Conservation (phyloP, 1,284 basidiomycete genomes). For the Cryptococcus depauperatus region DNA sequence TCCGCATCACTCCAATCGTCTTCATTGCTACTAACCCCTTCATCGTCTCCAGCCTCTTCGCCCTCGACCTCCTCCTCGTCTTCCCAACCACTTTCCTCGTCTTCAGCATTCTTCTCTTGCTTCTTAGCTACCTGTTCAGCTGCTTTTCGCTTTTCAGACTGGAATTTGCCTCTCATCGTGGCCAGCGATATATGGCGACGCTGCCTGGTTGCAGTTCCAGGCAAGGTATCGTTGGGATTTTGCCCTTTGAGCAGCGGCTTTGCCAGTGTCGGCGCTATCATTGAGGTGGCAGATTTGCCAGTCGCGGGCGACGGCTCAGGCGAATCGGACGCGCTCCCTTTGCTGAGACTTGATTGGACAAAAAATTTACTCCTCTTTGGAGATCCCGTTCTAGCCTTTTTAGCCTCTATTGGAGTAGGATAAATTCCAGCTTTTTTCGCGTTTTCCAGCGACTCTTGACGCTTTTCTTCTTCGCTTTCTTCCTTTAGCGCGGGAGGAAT, state of each 20-base stretch:
- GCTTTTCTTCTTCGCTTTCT: conserved; percentile 20
- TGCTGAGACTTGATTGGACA: conserved; percentile 25
- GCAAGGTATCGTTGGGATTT: conserved; percentile 25
- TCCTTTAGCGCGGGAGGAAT: conserved; percentile 14
- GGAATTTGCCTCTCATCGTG: conserved; percentile 36
- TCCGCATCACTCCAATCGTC: conserved; percentile 1
- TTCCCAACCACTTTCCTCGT: conserved; percentile 15
- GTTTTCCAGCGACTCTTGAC: background rate
- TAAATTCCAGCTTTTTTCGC: background rate
- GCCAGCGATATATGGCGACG: conserved; percentile 34
- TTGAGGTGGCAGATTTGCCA: conserved; percentile 1
- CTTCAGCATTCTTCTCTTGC: conserved; percentile 10
- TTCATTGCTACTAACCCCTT: conserved; percentile 6
- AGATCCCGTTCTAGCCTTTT: background rate
- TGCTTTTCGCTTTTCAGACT: conserved; percentile 35
- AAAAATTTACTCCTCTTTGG: conserved; percentile 27
- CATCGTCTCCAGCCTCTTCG: conserved; percentile 1
- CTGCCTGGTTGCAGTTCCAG: conserved; percentile 12
- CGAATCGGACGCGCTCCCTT: conserved; percentile 31
- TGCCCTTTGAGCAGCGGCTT: conserved; percentile 5
- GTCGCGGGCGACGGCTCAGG: conserved; percentile 2
- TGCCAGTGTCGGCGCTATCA: conserved; percentile 4
- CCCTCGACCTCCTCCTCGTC: conserved; percentile 21
- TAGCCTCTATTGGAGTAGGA: conserved; percentile 3
- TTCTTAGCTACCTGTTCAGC: conserved; percentile 23